Evolutionary conservation across 23 red algal genomes (phyloP), one percentile per base, ranked within the genome.

Genomic region (Pyropia yezoensis): DNA sequence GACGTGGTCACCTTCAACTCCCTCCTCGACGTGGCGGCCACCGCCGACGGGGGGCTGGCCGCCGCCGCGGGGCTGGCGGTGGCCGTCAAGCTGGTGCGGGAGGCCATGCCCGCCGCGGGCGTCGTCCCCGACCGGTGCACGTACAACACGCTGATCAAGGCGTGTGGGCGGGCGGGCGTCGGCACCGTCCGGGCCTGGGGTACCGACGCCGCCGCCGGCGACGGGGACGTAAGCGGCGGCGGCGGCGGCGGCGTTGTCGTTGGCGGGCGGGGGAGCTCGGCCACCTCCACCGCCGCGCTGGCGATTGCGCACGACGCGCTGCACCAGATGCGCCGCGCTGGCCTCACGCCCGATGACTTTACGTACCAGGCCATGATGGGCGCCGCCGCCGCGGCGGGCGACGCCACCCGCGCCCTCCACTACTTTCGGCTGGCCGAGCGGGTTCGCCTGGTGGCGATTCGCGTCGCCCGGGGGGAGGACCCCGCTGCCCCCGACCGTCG

Each of bases 111-210:
- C 8, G 56, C 60, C 4, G 58, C 65, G 24, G 78, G 78, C 1
- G 65, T 83, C 17, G 39, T 26, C 21, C 78, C 78, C 14, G 78
- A 83, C 32, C 49, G 65, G 26, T 69, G 65, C 22, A 83, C 78
- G 50, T 83, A 72, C 65, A 83, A 83, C 67, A 83, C 78, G 52
- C 59, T 83, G 49, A 70, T 83, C 65, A 83, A 83, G 56, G 78
- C 39, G 11, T 47, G 39, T 47, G 39, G 39, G 39, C 4, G 39
- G 3, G 39, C 39, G 11, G 39, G 39, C 39, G 39, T 47, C 11
- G 39, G 6, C 39, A 13, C 39, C 39, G 39, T 13, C 39, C 9
- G 39, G 39, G 4, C 11, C 6, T 1, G 0, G 39, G 39, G 39
- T 8, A 1, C 39, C 4, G 39, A 7, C 7, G 39, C 0, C 9